Base-by-base conservation (phyloP, 352 stramenopile species). In the Peronospora destructor region DNA sequence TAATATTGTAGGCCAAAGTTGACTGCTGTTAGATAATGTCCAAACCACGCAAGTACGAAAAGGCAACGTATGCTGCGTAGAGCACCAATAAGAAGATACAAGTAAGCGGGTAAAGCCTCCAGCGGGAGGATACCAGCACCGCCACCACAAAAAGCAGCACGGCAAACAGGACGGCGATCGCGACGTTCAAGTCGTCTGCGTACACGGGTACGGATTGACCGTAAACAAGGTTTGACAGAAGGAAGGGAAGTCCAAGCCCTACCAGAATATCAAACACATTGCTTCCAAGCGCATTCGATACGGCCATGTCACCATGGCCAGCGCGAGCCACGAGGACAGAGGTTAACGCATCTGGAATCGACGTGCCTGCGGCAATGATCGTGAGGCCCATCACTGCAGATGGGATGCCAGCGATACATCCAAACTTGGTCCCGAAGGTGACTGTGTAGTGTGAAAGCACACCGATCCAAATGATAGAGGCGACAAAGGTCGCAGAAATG, bases 211-310 rank as follows among this genome's bases (percentile, higher is more conserved):
- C 76, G 0, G 64, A 57, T 44, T 85, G 63, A 10, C 59, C 40
- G 58, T 87, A 84, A 12, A 91, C 63, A 12, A 89, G 45, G 50
- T 89, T 92, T 34, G 78, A 91, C 6, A 91, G 45, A 14, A 94
- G 58, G 47, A 91, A 94, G 1, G 83, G 81, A 26, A 87, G 56
- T 0, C 81, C 83, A 6, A 88, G 58, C 6, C 83, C 83, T 13
- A 94, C 62, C 16, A 87, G 45, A 53, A 94, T 87, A 48, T 94
- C 85, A 40, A 94, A 91, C 23, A 92, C 80, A 52, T 94, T 89
- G 59, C 77, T 89, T 37, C 83, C 83, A 7, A 92, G 64, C 13
- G 83, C 83, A 55, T 90, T 94, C 19, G 78, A 86, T 29, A 94
- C 78, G 19, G 83, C 83, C 66, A 87, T 88, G 47, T 88, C 79